Base-by-base conservation (phyloP, 805 yeast species). In the Candida anglica region DNA sequence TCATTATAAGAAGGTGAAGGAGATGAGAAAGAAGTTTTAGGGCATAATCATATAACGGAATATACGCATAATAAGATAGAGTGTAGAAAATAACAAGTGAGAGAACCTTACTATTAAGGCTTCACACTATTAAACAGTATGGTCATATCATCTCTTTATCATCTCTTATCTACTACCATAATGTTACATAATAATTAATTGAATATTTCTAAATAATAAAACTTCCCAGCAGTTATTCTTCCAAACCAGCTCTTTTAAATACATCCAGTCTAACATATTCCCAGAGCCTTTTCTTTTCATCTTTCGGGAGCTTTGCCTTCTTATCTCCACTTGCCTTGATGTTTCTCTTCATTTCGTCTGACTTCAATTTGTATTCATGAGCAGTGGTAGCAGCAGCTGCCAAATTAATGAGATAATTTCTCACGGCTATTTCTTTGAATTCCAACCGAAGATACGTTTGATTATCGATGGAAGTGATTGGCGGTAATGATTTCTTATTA, bases 1-100 rank as follows among this genome's bases (percentile, higher is more conserved):
- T 15, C 79, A 76, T 54, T 80, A 77, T 58, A 80, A 81, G 56
- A 78, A 77, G 52, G 61, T 75, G 29, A 73, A 76, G 50, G 73
- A 70, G 24, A 75, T 73, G 68, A 76, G 93, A 49, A 71, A 69
- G 43, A 73, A 66, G 51, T 69, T 58, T 47, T 70, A 48, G 40
- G 7, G 11, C n/a, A n/a, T n/a, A n/a, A n/a, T n/a, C n/a, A 20
- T 10, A 20, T 10, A 7, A 20, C 21, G 10, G 18, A 13, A 15
- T 29, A 19, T 19, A 16, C 14, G 28, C 24, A 20, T 17, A 27
- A 27, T n/a, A n/a, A n/a, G n/a, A n/a, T n/a, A n/a, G n/a, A n/a
- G n/a, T n/a, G n/a, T n/a, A n/a, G n/a, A n/a, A n/a, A n/a, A n/a
- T n/a, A n/a, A n/a, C n/a, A n/a, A n/a, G n/a, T n/a, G n/a, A n/a